Evolutionary conservation across 805 yeast genomes (phyloP).

Genomic region (Wickerhamomyces pijperi): DNA sequence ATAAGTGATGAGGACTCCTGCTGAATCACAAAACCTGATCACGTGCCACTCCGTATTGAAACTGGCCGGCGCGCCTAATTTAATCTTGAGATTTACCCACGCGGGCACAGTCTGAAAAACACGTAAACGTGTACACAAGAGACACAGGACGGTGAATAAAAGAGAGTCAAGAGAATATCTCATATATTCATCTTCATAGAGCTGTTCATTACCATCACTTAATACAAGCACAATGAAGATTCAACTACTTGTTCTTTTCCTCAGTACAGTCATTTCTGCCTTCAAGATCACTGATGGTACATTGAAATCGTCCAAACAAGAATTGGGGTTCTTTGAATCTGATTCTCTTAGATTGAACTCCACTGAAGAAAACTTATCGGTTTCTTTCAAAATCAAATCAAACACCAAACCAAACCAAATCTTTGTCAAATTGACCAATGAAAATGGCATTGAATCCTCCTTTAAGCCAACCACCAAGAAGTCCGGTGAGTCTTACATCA

Average conservation of each 20-base stretch:
- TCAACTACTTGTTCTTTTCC: background rate
- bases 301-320: background rate
- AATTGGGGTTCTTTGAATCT: conserved; percentile 2
- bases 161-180: too few relatives aligned
- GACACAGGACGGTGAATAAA: too few relatives aligned
- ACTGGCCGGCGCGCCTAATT: too few relatives aligned
- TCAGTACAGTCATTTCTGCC: background rate
- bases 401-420: conserved; percentile 16
- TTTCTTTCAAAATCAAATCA: conserved; percentile 11
- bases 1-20: too few relatives aligned
- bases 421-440: conserved; percentile 11
- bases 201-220: background rate
- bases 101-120: too few relatives aligned
- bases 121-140: too few relatives aligned
- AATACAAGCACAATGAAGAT: background rate
- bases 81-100: too few relatives aligned
- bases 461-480: conserved; percentile 15
- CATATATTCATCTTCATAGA: too few relatives aligned
- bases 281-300: background rate
- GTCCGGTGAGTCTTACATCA: conserved; percentile 4
- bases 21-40: too few relatives aligned
- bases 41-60: too few relatives aligned
- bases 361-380: conserved; percentile 7
- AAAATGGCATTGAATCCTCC: conserved; percentile 15
- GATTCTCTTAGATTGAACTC: conserved; percentile 6